Conservation (phyloP, 768 basidiomycete genomes). For the Boletus subcaerulescens region DNA sequence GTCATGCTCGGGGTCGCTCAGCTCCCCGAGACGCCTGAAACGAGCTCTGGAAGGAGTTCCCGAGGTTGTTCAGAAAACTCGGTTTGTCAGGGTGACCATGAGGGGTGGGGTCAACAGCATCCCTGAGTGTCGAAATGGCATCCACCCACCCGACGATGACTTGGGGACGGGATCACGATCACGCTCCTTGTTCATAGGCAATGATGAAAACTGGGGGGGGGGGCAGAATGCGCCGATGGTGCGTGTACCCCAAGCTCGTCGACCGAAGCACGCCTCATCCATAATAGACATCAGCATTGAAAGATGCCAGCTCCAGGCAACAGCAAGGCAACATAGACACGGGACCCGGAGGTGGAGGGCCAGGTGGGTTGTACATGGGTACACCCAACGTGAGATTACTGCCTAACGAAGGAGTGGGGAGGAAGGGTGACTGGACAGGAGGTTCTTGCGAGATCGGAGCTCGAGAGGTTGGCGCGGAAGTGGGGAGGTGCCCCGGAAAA, state of each 20-base stretch:
- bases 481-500: slow-evolving; percentile 35
- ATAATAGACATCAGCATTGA: slow-evolving; percentile 9
- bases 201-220: slow-evolving; percentile 57
- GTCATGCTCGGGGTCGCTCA: not conserved
- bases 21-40: not conserved
- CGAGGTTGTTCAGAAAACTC: not conserved
- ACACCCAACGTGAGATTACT: slow-evolving; percentile 28
- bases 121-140: no score
- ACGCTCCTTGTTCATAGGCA: slow-evolving; percentile 47
- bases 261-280: slow-evolving; percentile 14
- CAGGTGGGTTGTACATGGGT: slow-evolving; percentile 1
- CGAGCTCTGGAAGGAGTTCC: not conserved
- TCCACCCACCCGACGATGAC: slow-evolving; percentile 9
- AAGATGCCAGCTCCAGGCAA: slow-evolving; percentile 14
- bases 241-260: slow-evolving; percentile 27
- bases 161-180: slow-evolving; percentile 33
- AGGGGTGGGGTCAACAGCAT: no score
- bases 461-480: slow-evolving; percentile 1
- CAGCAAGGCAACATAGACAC: slow-evolving; percentile 14
- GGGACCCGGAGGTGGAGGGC: slow-evolving; percentile 14
- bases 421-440: slow-evolving; percentile 14
- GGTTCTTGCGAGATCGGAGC: slow-evolving; percentile 1
- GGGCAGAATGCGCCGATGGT: not conserved
- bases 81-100: no score
- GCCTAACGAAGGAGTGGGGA: slow-evolving; percentile 34